Conservation (phyloP, 306 rosid species). For the Rubus parviflorus region DNA sequence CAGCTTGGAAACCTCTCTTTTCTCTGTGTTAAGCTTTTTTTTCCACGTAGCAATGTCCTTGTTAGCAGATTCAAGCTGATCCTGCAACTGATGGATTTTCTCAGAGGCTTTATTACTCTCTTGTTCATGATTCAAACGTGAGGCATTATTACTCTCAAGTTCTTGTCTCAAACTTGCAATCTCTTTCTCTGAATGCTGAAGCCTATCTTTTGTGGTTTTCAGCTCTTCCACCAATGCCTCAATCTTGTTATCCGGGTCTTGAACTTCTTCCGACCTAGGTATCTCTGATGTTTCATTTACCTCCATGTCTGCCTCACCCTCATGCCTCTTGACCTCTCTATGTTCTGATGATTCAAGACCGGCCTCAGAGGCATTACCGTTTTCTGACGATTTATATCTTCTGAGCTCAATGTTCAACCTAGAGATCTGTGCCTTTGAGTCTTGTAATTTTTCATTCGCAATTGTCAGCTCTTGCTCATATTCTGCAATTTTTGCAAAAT, state of each 20-base stretch:
- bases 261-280: conserved; percentile 35
- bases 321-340: conserved; percentile 28
- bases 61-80: conserved; percentile 58
- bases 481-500: conserved; percentile 41
- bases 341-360: conserved; percentile 27
- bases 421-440: conserved; percentile 49
- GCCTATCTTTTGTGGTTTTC: conserved; percentile 51
- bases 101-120: conserved; percentile 55
- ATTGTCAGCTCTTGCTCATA: conserved; percentile 57
- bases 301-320: conserved; percentile 19
- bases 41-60: conserved; percentile 66
- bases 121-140: conserved; percentile 41
- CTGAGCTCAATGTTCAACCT: conserved; percentile 53
- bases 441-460: conserved; percentile 55
- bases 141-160: conserved; percentile 49
- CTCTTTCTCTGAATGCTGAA: conserved; percentile 55
- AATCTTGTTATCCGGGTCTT: conserved; percentile 34
- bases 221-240: conserved; percentile 52
- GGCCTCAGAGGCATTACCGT: conserved; percentile 14
- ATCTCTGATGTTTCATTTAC: conserved; percentile 22
- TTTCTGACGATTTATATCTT: conserved; percentile 31
- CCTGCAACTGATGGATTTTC: conserved; percentile 51
- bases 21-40: conserved; percentile 67
- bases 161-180: conserved; percentile 54
- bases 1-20: conserved; percentile 71